Evolutionary conservation across 192 early-diverging fungal genomes (phyloP), one percentile per base, ranked within the genome.

Genomic region (Polychytrium aggregatum): DNA sequence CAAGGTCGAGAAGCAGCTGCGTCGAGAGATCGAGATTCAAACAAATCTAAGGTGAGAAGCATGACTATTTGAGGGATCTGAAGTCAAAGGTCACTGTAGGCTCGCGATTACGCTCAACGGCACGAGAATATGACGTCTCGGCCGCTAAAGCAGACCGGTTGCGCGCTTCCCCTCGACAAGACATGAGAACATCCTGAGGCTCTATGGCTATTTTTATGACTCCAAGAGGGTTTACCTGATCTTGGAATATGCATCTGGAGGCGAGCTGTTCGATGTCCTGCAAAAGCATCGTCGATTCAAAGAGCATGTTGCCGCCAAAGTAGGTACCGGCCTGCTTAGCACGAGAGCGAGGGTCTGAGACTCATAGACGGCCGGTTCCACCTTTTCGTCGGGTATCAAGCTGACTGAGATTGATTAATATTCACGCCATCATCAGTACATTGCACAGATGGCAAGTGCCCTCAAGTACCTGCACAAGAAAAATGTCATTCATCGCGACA

Each of bases 141-240:
- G n/a, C n/a, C n/a, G n/a, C n/a, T n/a, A n/a, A n/a, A n/a, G n/a
- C n/a, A n/a, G n/a, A n/a, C n/a, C n/a, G n/a, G n/a, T n/a, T n/a
- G n/a, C n/a, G n/a, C n/a, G n/a, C n/a, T 16, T n/a, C 27, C 4
- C 30, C 1, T 47, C 16, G 5, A 21, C 7, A 55, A 83, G 87
- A 21, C 93, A 97, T 53, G 78, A 82, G 10, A 83, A 98, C 62
- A 94, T 98, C 52, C 70, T 98, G 11, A 72, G 94, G 20, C 66
- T 98, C 9, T 92, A 83, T 53, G 91, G 90, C 2, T 96, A 93
- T 58, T 98, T 98, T 60, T 85, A 96, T 67, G 94, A 98, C 51
- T 71, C 79, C 36, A 92, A 86, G 48, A 76, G 88, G 17, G 84
- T 96, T 1, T 94, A 87, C 48, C 57, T 98, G 50, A 92, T 98